Percentiles rank a stretch among this genome's conserved stretches.
Evolutionary conservation across 305 asterid genomes (phyloP).

Genomic region (Rubia balearica): DNA sequence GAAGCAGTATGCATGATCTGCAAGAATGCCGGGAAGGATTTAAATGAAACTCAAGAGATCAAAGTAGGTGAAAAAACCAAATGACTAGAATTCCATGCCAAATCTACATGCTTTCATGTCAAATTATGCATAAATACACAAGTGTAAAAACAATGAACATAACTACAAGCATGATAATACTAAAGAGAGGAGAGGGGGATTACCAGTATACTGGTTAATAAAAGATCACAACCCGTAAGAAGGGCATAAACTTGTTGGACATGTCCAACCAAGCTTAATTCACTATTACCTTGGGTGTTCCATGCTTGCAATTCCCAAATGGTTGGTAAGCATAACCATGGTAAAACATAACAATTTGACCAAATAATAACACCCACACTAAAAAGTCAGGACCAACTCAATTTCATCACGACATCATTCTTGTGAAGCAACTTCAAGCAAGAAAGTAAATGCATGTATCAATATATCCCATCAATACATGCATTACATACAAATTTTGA

Average conservation of each 20-base stretch:
- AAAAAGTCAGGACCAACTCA: no score
- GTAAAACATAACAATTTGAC: neutral
- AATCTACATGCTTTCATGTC: neutral
- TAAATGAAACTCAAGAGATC: neutral
- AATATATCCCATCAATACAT: neutral
- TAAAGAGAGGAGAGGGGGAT: neutral
- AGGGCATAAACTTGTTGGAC: constrained; percentile 88
- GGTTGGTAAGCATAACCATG: neutral
- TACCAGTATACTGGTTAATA: constrained; percentile 87
- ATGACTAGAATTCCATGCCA: neutral
- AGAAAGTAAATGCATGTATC: neutral
- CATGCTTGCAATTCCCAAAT: constrained; percentile 53
- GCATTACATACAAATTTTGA: no score
- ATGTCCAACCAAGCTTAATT: constrained; percentile 78
- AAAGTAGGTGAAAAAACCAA: neutral
- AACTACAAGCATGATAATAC: neutral
- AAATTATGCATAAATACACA: no score
- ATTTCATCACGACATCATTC: no score
- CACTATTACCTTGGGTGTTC: constrained; percentile 75
- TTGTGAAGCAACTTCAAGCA: neutral
- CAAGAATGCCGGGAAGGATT: constrained; percentile 13
- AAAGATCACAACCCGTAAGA: constrained; percentile 70
- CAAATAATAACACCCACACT: neutral
- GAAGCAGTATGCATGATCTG: constrained; percentile 99
- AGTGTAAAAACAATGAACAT: neutral